Evolutionary conservation across 2,329 filamentous ascomycete genomes (phyloP).

Genomic region (Neofusicoccum parvum): DNA sequence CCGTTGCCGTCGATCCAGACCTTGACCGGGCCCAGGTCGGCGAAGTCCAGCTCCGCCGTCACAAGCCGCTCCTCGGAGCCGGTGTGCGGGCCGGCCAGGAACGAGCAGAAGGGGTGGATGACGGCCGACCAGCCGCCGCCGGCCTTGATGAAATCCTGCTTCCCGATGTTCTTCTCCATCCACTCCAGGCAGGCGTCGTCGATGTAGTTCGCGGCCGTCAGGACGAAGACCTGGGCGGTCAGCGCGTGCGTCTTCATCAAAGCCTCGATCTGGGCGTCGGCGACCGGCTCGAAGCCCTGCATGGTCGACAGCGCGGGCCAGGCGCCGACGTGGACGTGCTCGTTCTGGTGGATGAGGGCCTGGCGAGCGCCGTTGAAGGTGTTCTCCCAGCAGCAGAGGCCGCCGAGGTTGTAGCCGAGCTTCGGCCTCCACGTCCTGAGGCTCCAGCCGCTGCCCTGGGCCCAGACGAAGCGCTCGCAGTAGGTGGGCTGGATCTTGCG

Average conservation of each 20-base stretch:
- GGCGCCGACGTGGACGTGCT: constrained; percentile 40
- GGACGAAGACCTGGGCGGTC: constrained; percentile 49
- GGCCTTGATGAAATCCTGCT: constrained; percentile 36
- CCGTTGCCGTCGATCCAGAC: constrained; percentile 42
- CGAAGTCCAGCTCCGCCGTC: constrained; percentile 39
- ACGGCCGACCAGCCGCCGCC: constrained; percentile 41
- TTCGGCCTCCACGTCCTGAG: constrained; percentile 29
- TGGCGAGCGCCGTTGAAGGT: constrained; percentile 44
- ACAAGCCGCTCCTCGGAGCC: constrained; percentile 38
- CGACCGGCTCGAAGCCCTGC: constrained; percentile 44
- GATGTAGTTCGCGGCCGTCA: constrained; percentile 47
- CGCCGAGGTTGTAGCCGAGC: constrained; percentile 37
- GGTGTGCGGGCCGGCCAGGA: constrained; percentile 37
- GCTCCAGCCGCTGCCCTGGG: constrained; percentile 37
- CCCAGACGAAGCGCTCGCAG: constrained; percentile 39
- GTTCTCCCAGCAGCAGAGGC: constrained; percentile 42
- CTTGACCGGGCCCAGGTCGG: constrained; percentile 35
- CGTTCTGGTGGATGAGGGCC: constrained; percentile 36
- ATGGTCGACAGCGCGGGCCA: constrained; percentile 43
- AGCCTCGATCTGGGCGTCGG: constrained; percentile 50
- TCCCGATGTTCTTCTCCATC: constrained; percentile 40
- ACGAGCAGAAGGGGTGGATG: constrained; percentile 40
- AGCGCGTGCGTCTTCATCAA: constrained; percentile 51
- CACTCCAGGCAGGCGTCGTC: constrained; percentile 46
- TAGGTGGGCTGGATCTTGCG: constrained; percentile 43